Evolutionary conservation across 2,329 filamentous ascomycete genomes (phyloP), one percentile per base, ranked within the genome.

Genomic region (Diaporthe sp.): DNA sequence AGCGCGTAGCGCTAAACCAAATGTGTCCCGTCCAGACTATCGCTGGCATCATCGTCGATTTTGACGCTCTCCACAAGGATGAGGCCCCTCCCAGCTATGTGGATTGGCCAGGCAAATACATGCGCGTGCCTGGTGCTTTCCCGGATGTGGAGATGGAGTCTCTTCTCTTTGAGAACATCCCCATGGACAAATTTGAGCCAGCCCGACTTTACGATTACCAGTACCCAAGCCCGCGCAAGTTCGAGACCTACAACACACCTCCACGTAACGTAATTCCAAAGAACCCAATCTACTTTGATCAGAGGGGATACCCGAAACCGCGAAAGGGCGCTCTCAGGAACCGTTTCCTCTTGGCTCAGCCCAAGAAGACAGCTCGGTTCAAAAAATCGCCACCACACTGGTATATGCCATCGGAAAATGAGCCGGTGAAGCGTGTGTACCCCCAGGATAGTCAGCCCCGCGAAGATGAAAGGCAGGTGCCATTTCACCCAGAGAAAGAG

Each of bases 41-140:
- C 30, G 73, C 78, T 42, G 70, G 74, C 25, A 74, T 73, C 2
- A 78, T 82, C 61, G 79, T 81, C 71, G 82, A 83, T 59, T 71
- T 79, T 72, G 81, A 83, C 70, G 81, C 82, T 53, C 72, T 82
- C 65, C 80, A 81, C 78, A 80, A 79, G 65, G 76, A 78, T 59
- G 79, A 81, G 73, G 76, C 81, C 50, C 74, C 81, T 10, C 78
- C 78, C 4, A 83, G 82, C 75, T 82, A 78, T 61, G 76, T 82
- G 32, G 75, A 77, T 9, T 74, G 75, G 75, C 74, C 74, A n/a
- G 68, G 78, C 10, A 76, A 77, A 69, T 44, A 74, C 65, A 30
- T 47, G 4, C 73, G 50, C 17, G 77, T 79, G 27, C 80, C 79
- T 0, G 81, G 81, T 7, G 75, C 74, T 42, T 79, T 79, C 13